phyloP scores from a whole-genome alignment of 352 stramenopile species.

The Globisporangium lucens region DNA sequence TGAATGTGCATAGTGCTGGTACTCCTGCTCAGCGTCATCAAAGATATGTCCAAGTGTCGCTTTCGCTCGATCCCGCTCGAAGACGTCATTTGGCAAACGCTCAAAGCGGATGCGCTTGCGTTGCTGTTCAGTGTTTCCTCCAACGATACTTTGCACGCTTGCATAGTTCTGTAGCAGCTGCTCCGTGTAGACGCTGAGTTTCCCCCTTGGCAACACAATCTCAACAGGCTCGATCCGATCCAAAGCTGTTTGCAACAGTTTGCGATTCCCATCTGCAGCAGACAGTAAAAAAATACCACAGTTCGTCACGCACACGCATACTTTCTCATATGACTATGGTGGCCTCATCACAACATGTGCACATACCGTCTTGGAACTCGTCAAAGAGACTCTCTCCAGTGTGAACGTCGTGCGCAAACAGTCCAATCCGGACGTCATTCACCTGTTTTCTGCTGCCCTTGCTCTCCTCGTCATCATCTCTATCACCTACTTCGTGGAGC shows the following conservation, averaged over 20 bases:
- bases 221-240: conserved; percentile 37
- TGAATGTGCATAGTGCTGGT: not conserved
- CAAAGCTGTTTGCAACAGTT: conserved; percentile 23
- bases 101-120: conserved; percentile 26
- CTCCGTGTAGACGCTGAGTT: conserved; percentile 37
- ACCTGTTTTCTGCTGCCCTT: conserved; percentile 12
- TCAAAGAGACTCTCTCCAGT: conserved; percentile 40
- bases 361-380: conserved; percentile 46
- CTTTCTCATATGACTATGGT: not conserved
- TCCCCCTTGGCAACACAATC: conserved; percentile 34
- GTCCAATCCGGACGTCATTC: conserved; percentile 27
- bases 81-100: conserved; percentile 22
- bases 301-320: not conserved
- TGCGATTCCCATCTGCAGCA: conserved; percentile 27
- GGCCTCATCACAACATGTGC: not conserved
- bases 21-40: conserved; percentile 9
- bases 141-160: not conserved
- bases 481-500: conserved; percentile 24
- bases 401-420: conserved; percentile 42
- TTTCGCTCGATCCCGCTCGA: conserved; percentile 18
- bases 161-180: conserved; percentile 35
- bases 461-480: conserved; percentile 6
- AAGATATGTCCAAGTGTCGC: conserved; percentile 8
- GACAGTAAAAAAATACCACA: not conserved
- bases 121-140: conserved; percentile 1